phyloP scores from a whole-genome alignment of 1,284 basidiomycete genomes.

The Trametes hirsuta region DNA sequence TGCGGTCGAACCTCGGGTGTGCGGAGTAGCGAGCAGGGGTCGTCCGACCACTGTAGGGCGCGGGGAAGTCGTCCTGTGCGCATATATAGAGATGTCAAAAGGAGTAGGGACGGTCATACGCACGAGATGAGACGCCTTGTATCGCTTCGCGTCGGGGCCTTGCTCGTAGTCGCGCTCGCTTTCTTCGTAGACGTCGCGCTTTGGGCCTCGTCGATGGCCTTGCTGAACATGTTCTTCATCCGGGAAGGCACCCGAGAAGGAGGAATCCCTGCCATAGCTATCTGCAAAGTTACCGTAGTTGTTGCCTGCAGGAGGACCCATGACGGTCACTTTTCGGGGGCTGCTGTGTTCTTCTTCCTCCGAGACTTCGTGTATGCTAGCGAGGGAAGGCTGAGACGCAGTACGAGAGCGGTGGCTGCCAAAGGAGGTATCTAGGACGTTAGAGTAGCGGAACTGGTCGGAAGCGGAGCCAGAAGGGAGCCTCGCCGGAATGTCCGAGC shows the following conservation, averaged over 20 bases:
- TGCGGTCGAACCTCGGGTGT: neutral
- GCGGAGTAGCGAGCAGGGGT: conserved; percentile 8
- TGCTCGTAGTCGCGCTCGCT: conserved; percentile 26
- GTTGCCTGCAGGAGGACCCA: conserved; percentile 1
- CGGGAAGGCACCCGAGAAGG: too few species aligned
- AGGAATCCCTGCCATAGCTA: neutral
- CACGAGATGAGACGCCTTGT: conserved; percentile 21
- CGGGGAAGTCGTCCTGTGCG: conserved; percentile 15
- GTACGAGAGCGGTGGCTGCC: conserved; percentile 16
- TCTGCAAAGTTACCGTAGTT: neutral
- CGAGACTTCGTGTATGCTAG: conserved; percentile 29
- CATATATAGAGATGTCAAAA: neutral
- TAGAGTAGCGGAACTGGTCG: conserved; percentile 8
- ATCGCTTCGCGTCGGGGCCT: conserved; percentile 26
- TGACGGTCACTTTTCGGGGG: neutral
- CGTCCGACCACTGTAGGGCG: conserved; percentile 12
- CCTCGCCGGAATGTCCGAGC: conserved; percentile 10
- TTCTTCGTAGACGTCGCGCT: conserved; percentile 19
- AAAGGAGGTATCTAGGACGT: conserved; percentile 5
- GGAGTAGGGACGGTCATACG: neutral
- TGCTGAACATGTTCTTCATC: too few species aligned
- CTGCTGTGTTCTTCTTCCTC: conserved; percentile 21
- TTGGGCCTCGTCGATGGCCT: too few species aligned
- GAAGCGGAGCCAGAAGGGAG: neutral
- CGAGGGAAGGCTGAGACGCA: conserved; percentile 28